phyloP scores from a whole-genome alignment of 345 rosid species.

The Salix udensis region DNA sequence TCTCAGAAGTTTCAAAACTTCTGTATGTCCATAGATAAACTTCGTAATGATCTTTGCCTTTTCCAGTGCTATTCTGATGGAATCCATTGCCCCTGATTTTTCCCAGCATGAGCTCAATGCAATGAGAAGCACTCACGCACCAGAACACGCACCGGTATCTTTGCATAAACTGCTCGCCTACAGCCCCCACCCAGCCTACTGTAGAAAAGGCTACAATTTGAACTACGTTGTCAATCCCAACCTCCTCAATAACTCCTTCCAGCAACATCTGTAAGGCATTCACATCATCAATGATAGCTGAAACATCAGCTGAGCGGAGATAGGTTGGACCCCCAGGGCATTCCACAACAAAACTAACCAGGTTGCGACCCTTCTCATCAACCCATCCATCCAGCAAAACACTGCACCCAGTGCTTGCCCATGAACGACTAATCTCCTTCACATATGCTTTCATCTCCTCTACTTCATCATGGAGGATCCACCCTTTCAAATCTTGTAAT shows the following conservation, averaged over 20 bases:
- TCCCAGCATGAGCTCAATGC: constrained; percentile 54
- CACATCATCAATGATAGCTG: constrained; percentile 16
- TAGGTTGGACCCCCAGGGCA: constrained; percentile 50
- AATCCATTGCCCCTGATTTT: constrained; percentile 28
- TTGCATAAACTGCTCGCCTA: constrained; percentile 38
- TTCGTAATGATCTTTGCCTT: constrained; percentile 36
- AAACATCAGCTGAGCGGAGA: constrained; percentile 44
- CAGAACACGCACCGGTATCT: constrained; percentile 40
- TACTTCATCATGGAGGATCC: constrained; percentile 21
- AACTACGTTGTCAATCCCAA: constrained; percentile 48
- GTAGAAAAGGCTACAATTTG: constrained; percentile 51
- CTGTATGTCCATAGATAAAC: constrained; percentile 32
- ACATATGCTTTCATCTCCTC: constrained; percentile 38
- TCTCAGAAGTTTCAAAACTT: constrained; percentile 29
- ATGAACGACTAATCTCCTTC: constrained; percentile 40
- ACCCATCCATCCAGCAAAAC: constrained; percentile 65
- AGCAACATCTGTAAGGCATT: constrained; percentile 34
- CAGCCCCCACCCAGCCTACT: constrained; percentile 45
- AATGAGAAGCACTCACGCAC: constrained; percentile 53
- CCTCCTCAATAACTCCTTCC: constrained; percentile 38
- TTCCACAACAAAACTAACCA: constrained; percentile 52
- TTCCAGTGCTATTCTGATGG: constrained; percentile 24
- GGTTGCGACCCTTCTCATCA: constrained; percentile 40
- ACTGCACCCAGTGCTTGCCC: constrained; percentile 60
- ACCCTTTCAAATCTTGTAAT: constrained; percentile 21